Evolutionary conservation across 805 yeast genomes (phyloP).

Genomic region (Pichia deserticola): DNA sequence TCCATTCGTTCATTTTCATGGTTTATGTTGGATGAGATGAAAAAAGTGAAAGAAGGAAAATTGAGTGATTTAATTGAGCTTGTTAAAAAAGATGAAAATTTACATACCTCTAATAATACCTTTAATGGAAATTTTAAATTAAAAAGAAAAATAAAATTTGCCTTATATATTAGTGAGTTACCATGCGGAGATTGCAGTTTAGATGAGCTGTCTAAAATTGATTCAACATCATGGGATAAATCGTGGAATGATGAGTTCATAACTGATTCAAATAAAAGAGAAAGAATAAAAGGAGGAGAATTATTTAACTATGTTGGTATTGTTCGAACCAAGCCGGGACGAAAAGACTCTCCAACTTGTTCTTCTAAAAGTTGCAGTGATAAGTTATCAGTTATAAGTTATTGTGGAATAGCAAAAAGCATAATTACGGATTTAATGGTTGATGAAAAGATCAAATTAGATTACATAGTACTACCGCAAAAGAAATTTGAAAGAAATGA

Average conservation of each 20-base stretch:
- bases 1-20: conserved; percentile 65
- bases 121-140: conserved; percentile 22
- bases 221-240: neutral
- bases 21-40: conserved; percentile 44
- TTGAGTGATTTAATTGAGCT: conserved; percentile 10
- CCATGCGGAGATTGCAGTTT: conserved; percentile 93
- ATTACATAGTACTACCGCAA: conserved; percentile 44
- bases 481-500: conserved; percentile 18
- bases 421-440: conserved; percentile 31
- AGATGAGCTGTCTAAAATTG: conserved; percentile 30
- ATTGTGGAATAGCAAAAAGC: conserved; percentile 44
- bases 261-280: too few species aligned
- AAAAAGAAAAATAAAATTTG: conserved; percentile 36
- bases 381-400: conserved; percentile 62
- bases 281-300: conserved; percentile 11
- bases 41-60: conserved; percentile 10
- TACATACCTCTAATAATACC: too few species aligned
- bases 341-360: conserved; percentile 67
- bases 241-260: neutral
- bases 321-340: conserved; percentile 90
- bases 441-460: conserved; percentile 26
- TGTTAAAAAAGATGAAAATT: too few species aligned
- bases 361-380: conserved; percentile 86
- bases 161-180: conserved; percentile 60
- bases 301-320: conserved; percentile 48